Percentiles rank a stretch among this genome's conserved stretches.
Conservation (phyloP, 371 early-diverging fungal species). For the Mucor racemosus region DNA sequence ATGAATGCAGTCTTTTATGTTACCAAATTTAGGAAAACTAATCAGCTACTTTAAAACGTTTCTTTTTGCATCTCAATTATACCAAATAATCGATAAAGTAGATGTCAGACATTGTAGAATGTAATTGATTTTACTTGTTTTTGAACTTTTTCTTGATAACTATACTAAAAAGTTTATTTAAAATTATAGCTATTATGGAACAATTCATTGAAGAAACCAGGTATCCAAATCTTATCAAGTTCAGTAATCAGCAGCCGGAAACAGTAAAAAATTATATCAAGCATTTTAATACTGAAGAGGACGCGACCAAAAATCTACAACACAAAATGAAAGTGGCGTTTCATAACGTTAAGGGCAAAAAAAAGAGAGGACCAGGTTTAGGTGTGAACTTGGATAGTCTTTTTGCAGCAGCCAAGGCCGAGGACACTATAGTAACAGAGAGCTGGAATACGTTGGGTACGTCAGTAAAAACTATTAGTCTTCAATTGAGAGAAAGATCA, state of each 20-base stretch:
- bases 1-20: too few species aligned
- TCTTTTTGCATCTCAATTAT: too few species aligned
- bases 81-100: too few species aligned
- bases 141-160: too few species aligned
- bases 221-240: conserved; percentile 6
- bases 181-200: too few species aligned
- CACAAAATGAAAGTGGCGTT: conserved; percentile 20
- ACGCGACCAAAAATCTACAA: conserved; percentile 24
- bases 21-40: too few species aligned
- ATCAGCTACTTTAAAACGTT: too few species aligned
- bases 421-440: background rate
- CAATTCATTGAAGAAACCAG: background rate
- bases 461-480: too few species aligned
- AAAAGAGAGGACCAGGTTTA: conserved; percentile 15
- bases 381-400: background rate
- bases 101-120: too few species aligned
- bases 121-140: too few species aligned
- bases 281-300: conserved; percentile 16
- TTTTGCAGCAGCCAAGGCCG: background rate
- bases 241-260: background rate
- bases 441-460: background rate
- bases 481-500: too few species aligned
- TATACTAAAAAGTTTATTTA: too few species aligned
- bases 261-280: conserved; percentile 14
- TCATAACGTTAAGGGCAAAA: conserved; percentile 6